These are phyloP conservation scores for Talaromyces verruculosus DNA, from an alignment of 2,329 filamentous ascomycete species.

Conservation along the genomic window DNA sequence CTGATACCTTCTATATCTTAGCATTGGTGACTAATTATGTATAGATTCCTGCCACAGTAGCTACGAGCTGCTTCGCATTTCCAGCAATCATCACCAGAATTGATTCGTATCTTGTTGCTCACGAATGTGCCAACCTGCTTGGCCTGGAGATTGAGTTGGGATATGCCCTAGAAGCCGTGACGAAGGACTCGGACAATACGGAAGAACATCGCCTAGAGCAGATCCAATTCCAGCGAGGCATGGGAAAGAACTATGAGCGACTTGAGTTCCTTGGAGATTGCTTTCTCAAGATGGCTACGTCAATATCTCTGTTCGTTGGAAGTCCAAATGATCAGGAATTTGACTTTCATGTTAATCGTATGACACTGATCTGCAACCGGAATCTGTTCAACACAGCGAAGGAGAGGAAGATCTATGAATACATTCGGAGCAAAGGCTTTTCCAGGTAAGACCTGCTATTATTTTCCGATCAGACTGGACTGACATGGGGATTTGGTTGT, in stretches of 20 bases:
- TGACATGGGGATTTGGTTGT: slow-evolving; percentile 12
- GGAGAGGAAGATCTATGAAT: slow-evolving; percentile 65
- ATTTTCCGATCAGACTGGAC: not conserved
- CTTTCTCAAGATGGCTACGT: slow-evolving; percentile 94
- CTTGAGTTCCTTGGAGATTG: slow-evolving; percentile 91
- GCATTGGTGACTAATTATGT: not conserved
- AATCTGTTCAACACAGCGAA: slow-evolving; percentile 80
- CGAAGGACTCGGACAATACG: slow-evolving; percentile 85
- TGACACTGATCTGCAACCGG: slow-evolving; percentile 86
- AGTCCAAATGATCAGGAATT: slow-evolving; percentile 79
- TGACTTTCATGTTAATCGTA: slow-evolving; percentile 84
- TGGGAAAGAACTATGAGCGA: slow-evolving; percentile 93
- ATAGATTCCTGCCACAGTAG: slow-evolving; percentile 68
- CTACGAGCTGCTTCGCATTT: slow-evolving; percentile 70
- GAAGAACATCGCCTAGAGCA: slow-evolving; percentile 68
- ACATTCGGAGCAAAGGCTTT: slow-evolving; percentile 79
- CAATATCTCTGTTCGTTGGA: slow-evolving; percentile 77
- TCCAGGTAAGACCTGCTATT: slow-evolving; percentile 53
- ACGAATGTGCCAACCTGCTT: slow-evolving; percentile 70
- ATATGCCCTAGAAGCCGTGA: slow-evolving; percentile 82
- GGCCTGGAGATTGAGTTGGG: slow-evolving; percentile 64
- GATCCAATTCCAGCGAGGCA: slow-evolving; percentile 74
- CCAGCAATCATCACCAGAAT: slow-evolving; percentile 82
- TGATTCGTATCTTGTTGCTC: slow-evolving; percentile 75
- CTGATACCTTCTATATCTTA: not conserved